Percentiles rank a stretch among this genome's conserved stretches.
Conservation (phyloP, 2,329 filamentous ascomycete species). For the Colletotrichum destructivum region DNA sequence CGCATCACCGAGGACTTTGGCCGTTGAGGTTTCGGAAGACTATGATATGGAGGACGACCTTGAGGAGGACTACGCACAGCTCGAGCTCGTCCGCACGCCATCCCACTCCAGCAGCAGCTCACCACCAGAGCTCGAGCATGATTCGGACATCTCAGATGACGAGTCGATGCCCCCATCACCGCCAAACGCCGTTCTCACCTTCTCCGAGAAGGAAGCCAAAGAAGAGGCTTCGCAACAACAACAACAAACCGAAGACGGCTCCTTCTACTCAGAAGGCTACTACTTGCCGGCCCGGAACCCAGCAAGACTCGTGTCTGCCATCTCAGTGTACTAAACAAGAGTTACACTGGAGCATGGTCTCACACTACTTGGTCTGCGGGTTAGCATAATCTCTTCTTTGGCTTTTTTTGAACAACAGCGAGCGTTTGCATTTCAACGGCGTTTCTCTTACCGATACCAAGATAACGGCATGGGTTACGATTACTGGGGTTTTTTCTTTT, state of each 20-base stretch:
- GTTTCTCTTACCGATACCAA: constrained; percentile 48
- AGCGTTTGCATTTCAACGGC: constrained; percentile 48
- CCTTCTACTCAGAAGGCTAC: constrained; percentile 67
- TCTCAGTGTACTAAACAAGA: constrained; percentile 68
- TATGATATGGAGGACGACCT: constrained; percentile 69
- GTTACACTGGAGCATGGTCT: constrained; percentile 18
- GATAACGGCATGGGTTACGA: constrained; percentile 37
- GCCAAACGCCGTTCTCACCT: constrained; percentile 69
- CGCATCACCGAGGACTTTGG: constrained; percentile 43
- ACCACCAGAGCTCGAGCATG: constrained; percentile 80
- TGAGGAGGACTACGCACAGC: constrained; percentile 75
- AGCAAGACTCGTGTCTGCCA: constrained; percentile 66
- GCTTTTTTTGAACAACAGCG: constrained; percentile 31
- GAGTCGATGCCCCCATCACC: constrained; percentile 82
- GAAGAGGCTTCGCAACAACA: constrained; percentile 56
- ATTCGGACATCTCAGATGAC: constrained; percentile 79
- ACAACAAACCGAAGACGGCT: constrained; percentile 56
- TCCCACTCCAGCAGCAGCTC: constrained; percentile 72
- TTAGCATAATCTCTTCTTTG: constrained; percentile 37
- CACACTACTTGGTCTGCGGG: constrained; percentile 40
- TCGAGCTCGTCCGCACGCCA: constrained; percentile 77
- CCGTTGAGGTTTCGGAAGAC: constrained; percentile 56
- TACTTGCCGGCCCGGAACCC: constrained; percentile 69
- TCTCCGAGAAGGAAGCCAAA: constrained; percentile 70
- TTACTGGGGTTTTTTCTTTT: constrained; percentile 11